Evolutionary conservation across 106 monocot species (phyloP).

Genomic region (Alisma plantagoaquatica): DNA sequence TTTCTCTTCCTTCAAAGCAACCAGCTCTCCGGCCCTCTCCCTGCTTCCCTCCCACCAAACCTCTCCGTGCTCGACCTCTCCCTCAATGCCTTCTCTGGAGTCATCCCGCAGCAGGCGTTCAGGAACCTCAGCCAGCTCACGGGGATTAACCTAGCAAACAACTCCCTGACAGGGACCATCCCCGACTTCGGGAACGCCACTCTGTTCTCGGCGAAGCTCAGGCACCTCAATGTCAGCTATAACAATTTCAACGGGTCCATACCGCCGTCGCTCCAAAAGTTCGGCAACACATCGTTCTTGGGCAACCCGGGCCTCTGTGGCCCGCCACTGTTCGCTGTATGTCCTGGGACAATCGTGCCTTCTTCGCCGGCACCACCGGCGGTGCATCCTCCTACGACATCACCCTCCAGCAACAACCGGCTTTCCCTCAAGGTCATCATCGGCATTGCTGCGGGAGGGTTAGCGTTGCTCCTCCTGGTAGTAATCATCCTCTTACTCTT

Average conservation of each 20-base stretch:
- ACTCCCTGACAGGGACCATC: constrained; percentile 55
- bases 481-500: constrained; percentile 36
- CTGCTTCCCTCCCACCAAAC: constrained; percentile 31
- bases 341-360: constrained; percentile 30
- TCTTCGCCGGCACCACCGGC: constrained; percentile 16
- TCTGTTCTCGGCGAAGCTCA: too few relatives aligned
- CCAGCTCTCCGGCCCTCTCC: constrained; percentile 57
- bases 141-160: constrained; percentile 44
- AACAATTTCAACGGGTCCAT: constrained; percentile 78
- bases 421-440: constrained; percentile 40
- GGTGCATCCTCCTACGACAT: constrained; percentile 6
- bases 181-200: constrained; percentile 46
- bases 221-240: constrained; percentile 61
- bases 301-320: constrained; percentile 74
- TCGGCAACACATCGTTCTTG: constrained; percentile 46
- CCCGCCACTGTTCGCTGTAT: constrained; percentile 35
- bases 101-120: too few relatives aligned
- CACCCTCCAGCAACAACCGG: constrained; percentile 24
- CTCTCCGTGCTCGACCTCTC: constrained; percentile 67
- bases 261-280: constrained; percentile 62
- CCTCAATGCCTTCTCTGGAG: too few relatives aligned
- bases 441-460: constrained; percentile 52
- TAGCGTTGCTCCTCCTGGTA: constrained; percentile 35
- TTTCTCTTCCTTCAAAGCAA: constrained; percentile 83
- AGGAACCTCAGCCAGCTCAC: constrained; percentile 52